Base-by-base conservation (phyloP, 2,329 filamentous ascomycete species). In the Stagonosporopsis vannaccii region DNA sequence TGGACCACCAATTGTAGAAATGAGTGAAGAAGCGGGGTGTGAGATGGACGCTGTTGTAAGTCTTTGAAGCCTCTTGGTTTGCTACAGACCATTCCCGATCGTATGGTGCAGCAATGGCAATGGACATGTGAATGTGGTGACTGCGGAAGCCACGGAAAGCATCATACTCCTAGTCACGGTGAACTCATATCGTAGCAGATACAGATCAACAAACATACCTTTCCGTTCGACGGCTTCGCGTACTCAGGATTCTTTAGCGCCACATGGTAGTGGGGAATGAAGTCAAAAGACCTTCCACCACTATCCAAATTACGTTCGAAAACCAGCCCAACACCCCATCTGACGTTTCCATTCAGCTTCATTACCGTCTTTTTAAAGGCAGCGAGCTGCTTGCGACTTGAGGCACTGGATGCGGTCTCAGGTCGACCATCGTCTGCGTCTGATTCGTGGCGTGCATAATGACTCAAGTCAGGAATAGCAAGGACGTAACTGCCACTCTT, bases 301-400 rank as follows among this genome's bases (percentile, higher is more conserved):
- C 87, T 79, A 40, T 87, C 85, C 26, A 93, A 82, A 61, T 94
- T 90, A 41, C 90, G 87, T 76, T 99, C 95, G 71, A 99, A 99
- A 45, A 96, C 91, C 35, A 99, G 81, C 0, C 95, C 96, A 13
- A 90, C 88, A 70, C 94, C 84, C 91, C 92, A 97, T 75, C 92
- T 90, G 0, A 99, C 95, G 70, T 95, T 96, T 13, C 95, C 95
- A 3, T 95, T 98, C 12, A 99, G 83, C 77, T 99, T 99, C 94
- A 99, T 98, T 47, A 97, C 87, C 3, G 98, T 95, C 77, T 99
- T 99, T 77, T 97, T 97, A 82, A 99, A 99, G 0, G 88, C 83
- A n/a, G 92, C 90, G 2, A 89, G 87, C 32, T 89, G 85, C 66
- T 87, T 90, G 68, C 84, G 82, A 63, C 84, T 87, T 56, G 87